Evolutionary conservation across 2,329 filamentous ascomycete genomes (phyloP).

Genomic region (Alternaria arborescens): DNA sequence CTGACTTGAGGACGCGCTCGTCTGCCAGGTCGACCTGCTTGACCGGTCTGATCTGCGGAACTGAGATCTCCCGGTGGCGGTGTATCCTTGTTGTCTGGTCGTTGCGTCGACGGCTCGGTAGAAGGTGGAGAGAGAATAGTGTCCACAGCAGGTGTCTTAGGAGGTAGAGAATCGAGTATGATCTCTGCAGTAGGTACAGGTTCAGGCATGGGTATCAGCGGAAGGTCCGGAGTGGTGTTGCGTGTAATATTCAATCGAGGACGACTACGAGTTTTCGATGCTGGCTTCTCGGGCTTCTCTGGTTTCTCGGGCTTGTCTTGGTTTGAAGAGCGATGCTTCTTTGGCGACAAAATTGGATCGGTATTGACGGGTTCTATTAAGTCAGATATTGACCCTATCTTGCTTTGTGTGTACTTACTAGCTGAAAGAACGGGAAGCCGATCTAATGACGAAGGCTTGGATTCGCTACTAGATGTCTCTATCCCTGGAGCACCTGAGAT

Average conservation of each 20-base stretch:
- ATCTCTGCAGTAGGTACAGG: conserved; percentile 40
- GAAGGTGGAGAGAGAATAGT: conserved; percentile 56
- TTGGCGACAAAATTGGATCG: conserved; percentile 55
- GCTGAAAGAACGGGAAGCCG: conserved; percentile 54
- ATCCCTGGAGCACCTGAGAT: conserved; percentile 28
- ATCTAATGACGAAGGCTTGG: conserved; percentile 30
- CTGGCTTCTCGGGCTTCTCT: conserved; percentile 31
- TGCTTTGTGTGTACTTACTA: conserved; percentile 46
- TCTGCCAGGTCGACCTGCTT: conserved; percentile 53
- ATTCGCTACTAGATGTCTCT: conserved; percentile 25
- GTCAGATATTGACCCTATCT: conserved; percentile 27
- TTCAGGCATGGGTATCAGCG: conserved; percentile 31
- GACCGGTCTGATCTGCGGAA: conserved; percentile 44
- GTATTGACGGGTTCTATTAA: conserved; percentile 59
- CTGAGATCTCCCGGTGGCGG: conserved; percentile 54
- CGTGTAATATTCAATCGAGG: conserved; percentile 37
- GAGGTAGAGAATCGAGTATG: conserved; percentile 48
- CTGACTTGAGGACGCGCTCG: conserved; percentile 58
- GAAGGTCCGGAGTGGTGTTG: conserved; percentile 31
- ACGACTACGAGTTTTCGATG: conserved; percentile 33
- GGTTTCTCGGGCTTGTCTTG: conserved; percentile 39
- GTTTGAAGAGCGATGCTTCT: conserved; percentile 47
- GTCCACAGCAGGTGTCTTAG: conserved; percentile 50
- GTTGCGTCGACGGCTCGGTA: conserved; percentile 52
- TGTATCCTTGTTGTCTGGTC: conserved; percentile 52